These are phyloP conservation scores for Takashimella tepidaria DNA, from an alignment of 1,284 basidiomycete genomes.

Conservation along the genomic window DNA sequence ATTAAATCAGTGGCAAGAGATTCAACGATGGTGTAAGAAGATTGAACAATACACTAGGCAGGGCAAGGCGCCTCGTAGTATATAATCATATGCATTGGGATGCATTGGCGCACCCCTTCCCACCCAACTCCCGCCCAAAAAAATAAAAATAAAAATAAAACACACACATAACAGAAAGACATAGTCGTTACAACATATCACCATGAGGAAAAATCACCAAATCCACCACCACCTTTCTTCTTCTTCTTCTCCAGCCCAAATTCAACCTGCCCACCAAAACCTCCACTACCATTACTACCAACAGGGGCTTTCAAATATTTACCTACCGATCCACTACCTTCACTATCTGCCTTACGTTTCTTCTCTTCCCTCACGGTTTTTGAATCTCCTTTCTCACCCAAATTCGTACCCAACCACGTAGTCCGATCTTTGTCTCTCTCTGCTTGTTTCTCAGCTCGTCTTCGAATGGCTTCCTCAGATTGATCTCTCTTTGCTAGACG, in stretches of 20 bases:
- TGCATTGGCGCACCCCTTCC: no score
- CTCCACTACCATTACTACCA: constrained; percentile 6
- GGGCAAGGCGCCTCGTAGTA: no score
- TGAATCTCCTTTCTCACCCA: constrained; percentile 42
- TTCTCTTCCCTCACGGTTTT: constrained; percentile 26
- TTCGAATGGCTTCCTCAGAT: constrained; percentile 39
- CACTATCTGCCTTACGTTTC: constrained; percentile 35
- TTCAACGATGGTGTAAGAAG: no score
- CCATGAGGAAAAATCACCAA: constrained; percentile 49
- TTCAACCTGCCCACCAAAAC: constrained; percentile 16
- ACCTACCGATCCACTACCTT: constrained; percentile 44
- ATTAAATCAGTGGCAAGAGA: no score
- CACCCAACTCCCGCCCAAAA: no score
- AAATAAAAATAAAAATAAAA: no score
- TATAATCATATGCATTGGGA: no score
- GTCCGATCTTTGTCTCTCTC: constrained; percentile 50
- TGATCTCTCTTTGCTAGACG: constrained; percentile 42
- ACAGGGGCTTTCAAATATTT: constrained; percentile 47
- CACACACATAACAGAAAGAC: no score
- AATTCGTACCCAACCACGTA: constrained; percentile 48
- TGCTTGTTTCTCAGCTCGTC: constrained; percentile 37
- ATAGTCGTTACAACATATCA: no score
- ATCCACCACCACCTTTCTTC: constrained; percentile 44
- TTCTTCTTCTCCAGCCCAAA: constrained; percentile 48
- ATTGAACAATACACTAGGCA: no score